Evolutionary conservation across 2,329 filamentous ascomycete genomes (phyloP).

Genomic region (Neofusicoccum cordaticola): DNA sequence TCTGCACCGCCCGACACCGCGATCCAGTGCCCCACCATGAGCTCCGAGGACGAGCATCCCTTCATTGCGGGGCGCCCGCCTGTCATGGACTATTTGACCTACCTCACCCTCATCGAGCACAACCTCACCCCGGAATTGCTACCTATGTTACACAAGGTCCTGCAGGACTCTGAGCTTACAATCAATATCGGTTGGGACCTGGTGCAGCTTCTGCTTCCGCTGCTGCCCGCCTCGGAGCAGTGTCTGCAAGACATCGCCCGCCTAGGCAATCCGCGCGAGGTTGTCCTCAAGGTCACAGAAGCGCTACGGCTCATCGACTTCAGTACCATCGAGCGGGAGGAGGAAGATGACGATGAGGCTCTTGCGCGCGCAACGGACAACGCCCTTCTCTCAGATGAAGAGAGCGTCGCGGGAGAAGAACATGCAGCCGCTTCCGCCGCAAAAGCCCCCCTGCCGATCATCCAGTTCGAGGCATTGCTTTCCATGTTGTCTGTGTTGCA

Average conservation of each 20-base stretch:
- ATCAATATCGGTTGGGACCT: constrained; percentile 82
- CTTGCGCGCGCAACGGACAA: constrained; percentile 20
- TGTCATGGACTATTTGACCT: constrained; percentile 68
- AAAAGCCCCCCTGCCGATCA: constrained; percentile 38
- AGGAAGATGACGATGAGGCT: constrained; percentile 28
- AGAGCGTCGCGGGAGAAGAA: constrained; percentile 22
- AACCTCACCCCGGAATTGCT: constrained; percentile 66
- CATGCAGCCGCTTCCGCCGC: constrained; percentile 31
- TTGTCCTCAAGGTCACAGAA: constrained; percentile 77
- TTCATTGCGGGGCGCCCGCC: constrained; percentile 60
- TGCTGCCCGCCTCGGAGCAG: constrained; percentile 63
- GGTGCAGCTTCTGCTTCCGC: constrained; percentile 68
- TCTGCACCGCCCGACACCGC: not conserved
- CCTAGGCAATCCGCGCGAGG: constrained; percentile 76
- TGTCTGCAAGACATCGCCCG: constrained; percentile 73
- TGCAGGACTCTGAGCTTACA: constrained; percentile 67
- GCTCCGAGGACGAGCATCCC: constrained; percentile 39
- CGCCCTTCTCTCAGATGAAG: constrained; percentile 14
- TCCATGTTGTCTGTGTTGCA: constrained; percentile 72
- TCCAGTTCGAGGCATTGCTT: constrained; percentile 67
- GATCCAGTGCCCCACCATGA: constrained; percentile 2
- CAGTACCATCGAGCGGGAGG: constrained; percentile 42
- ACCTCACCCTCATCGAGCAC: constrained; percentile 74
- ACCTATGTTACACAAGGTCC: constrained; percentile 64
- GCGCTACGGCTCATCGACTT: constrained; percentile 62